These are phyloP conservation scores for Fusarium scirpi DNA, from an alignment of 2,329 filamentous ascomycete genomes.

Conservation along the genomic window DNA sequence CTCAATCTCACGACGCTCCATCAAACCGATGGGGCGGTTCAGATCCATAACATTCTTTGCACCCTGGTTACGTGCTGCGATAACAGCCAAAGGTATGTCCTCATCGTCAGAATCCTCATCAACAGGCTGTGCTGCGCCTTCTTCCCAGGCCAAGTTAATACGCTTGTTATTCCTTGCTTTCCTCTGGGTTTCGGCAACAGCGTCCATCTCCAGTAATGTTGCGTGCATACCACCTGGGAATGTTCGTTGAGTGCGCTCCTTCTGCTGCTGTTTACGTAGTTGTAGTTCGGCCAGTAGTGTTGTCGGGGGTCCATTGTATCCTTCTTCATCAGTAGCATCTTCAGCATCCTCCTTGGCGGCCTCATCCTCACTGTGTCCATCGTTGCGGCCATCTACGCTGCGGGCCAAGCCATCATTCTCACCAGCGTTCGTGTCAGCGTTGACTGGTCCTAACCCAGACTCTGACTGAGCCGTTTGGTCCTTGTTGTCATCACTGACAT, in stretches of 20 bases:
- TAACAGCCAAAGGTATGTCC: slow-evolving; percentile 87
- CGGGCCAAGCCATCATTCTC: slow-evolving; percentile 41
- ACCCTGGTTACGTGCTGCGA: slow-evolving; percentile 72
- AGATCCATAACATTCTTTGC: slow-evolving; percentile 65
- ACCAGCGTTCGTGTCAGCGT: slow-evolving; percentile 42
- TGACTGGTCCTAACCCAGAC: slow-evolving; percentile 44
- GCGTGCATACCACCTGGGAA: slow-evolving; percentile 86
- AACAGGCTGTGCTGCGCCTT: slow-evolving; percentile 62
- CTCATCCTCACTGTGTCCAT: slow-evolving; percentile 44
- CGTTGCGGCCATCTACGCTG: slow-evolving; percentile 49
- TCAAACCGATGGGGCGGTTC: slow-evolving; percentile 76
- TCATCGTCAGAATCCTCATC: slow-evolving; percentile 73
- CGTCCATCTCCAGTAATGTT: slow-evolving; percentile 90
- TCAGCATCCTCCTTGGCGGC: slow-evolving; percentile 60
- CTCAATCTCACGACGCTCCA: slow-evolving; percentile 86
- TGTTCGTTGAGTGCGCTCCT: slow-evolving; percentile 75
- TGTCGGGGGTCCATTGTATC: slow-evolving; percentile 80
- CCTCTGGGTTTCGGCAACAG: slow-evolving; percentile 86
- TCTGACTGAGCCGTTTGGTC: slow-evolving; percentile 35
- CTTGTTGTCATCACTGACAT: slow-evolving; percentile 47
- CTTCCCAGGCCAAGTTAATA: slow-evolving; percentile 93
- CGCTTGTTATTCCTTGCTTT: slow-evolving; percentile 79
- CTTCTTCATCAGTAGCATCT: slow-evolving; percentile 60
- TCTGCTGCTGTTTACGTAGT: slow-evolving; percentile 88
- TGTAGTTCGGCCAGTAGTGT: slow-evolving; percentile 94